Percentiles rank a stretch among this genome's conserved stretches.
These are phyloP conservation scores for Halophytophthora batemanensis DNA, from an alignment of 352 stramenopile species.

Conservation along the genomic window DNA sequence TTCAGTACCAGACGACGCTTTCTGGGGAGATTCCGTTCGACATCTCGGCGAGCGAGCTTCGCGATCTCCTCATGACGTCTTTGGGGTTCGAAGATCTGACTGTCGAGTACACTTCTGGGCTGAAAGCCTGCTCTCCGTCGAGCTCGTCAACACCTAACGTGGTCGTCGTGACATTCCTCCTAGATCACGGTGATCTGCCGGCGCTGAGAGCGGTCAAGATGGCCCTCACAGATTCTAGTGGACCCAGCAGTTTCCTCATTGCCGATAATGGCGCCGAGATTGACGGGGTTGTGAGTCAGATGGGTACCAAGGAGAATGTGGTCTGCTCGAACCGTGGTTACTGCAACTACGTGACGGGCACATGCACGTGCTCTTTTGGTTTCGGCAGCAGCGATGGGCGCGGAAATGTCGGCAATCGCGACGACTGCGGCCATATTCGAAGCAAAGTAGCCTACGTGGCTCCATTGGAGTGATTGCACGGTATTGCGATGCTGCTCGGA, in stretches of 20 bases:
- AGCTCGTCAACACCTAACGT: constrained; percentile 32
- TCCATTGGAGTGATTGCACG: constrained; percentile 1
- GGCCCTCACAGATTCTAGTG: constrained; percentile 16
- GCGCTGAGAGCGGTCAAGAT: constrained; percentile 37
- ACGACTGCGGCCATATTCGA: constrained; percentile 61
- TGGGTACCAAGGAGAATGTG: constrained; percentile 87
- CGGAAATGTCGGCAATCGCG: constrained; percentile 46
- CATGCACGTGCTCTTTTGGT: constrained; percentile 45
- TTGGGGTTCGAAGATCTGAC: constrained; percentile 49
- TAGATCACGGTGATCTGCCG: constrained; percentile 52
- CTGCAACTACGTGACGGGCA: constrained; percentile 65
- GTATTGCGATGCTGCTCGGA: neutral
- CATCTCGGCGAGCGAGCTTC: constrained; percentile 30
- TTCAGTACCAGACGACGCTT: constrained; percentile 50
- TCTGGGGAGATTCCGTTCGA: constrained; percentile 67
- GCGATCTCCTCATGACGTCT: constrained; percentile 44
- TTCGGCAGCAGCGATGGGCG: constrained; percentile 64
- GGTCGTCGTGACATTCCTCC: constrained; percentile 51
- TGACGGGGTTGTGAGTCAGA: constrained; percentile 35
- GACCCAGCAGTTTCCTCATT: constrained; percentile 18
- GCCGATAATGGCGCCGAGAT: constrained; percentile 44
- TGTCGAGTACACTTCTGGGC: constrained; percentile 42
- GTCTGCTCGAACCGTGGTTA: constrained; percentile 87
- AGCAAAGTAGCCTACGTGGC: constrained; percentile 12
- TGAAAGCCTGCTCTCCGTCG: constrained; percentile 32